Conservation (phyloP, 2,329 filamentous ascomycete species). For the Plectosphaerella sp. region DNA sequence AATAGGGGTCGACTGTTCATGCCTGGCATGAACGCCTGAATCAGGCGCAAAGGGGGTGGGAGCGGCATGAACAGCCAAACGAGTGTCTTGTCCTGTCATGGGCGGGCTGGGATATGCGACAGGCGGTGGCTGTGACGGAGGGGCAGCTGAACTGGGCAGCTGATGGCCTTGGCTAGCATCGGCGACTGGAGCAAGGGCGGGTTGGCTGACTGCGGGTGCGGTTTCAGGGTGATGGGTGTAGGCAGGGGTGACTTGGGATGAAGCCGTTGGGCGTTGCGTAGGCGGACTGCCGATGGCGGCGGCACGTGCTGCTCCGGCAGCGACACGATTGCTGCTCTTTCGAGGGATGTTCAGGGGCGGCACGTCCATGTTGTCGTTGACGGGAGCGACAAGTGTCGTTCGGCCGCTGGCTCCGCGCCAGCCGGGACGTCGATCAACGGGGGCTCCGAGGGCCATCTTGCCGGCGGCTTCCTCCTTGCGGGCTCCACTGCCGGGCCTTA, state of each 20-base stretch:
- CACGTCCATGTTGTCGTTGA: slow-evolving; percentile 55
- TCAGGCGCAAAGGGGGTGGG: neutral
- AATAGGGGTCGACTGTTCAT: neutral
- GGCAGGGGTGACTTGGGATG: slow-evolving; percentile 6
- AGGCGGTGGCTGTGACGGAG: neutral
- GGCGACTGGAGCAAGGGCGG: neutral
- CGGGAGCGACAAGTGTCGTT: slow-evolving; percentile 56
- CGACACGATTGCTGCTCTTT: slow-evolving; percentile 40
- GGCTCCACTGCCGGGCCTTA: slow-evolving; percentile 23
- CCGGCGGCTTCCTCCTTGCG: slow-evolving; percentile 7
- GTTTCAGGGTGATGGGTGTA: slow-evolving; percentile 5
- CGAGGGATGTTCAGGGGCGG: slow-evolving; percentile 50
- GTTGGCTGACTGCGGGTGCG: neutral
- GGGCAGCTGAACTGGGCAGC: neutral
- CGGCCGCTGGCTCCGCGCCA: slow-evolving; percentile 74
- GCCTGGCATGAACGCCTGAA: neutral
- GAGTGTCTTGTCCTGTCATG: neutral
- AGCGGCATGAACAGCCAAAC: neutral
- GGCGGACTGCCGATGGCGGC: slow-evolving; percentile 11
- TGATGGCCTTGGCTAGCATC: neutral
- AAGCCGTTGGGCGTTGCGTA: slow-evolving; percentile 3
- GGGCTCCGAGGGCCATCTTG: slow-evolving; percentile 16
- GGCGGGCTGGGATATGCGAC: neutral
- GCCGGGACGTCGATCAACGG: slow-evolving; percentile 42
- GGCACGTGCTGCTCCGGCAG: slow-evolving; percentile 7